Percentiles rank a stretch among this genome's conserved stretches.
These are phyloP conservation scores for Coniferiporia sulphurascens DNA, from an alignment of 1,284 basidiomycete genomes.

Conservation along the genomic window DNA sequence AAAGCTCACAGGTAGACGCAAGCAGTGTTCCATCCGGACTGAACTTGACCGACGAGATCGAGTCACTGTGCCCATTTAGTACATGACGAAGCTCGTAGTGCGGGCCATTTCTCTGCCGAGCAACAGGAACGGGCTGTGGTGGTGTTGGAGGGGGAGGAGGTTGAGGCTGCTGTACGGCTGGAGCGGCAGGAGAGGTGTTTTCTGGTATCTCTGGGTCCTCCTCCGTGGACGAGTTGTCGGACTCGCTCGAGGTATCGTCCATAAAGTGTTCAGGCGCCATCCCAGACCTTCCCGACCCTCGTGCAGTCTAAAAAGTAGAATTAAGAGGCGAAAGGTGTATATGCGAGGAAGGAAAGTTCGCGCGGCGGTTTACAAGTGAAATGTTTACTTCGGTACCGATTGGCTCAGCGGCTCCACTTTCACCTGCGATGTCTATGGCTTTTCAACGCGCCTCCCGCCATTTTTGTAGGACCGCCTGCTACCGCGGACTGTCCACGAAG, in stretches of 20 bases:
- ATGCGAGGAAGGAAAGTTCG: not conserved
- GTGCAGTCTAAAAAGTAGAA: not conserved
- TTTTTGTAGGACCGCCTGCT: not conserved
- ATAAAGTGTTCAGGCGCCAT: constrained; percentile 9
- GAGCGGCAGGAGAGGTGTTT: constrained; percentile 33
- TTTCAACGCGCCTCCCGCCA: not conserved
- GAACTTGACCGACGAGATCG: constrained; percentile 80
- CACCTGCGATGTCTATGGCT: not conserved
- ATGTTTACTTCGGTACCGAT: too few species aligned
- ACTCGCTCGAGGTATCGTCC: constrained; percentile 72
- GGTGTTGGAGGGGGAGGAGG: constrained; percentile 24
- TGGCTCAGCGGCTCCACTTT: too few species aligned
- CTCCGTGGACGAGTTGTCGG: constrained; percentile 74
- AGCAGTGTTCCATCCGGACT: constrained; percentile 76
- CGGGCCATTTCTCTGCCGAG: constrained; percentile 47
- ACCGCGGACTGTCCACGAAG: not conserved
- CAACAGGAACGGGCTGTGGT: constrained; percentile 19
- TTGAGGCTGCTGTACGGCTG: constrained; percentile 12
- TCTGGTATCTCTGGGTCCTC: constrained; percentile 74
- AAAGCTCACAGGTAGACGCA: constrained; percentile 68
- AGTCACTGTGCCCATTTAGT: constrained; percentile 67
- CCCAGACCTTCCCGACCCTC: not conserved
- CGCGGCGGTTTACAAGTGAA: too few species aligned
- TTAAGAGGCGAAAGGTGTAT: not conserved
- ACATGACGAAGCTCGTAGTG: constrained; percentile 64